Conservation (phyloP, 768 basidiomycete genomes). For the Pleurotus cornucopiae region DNA sequence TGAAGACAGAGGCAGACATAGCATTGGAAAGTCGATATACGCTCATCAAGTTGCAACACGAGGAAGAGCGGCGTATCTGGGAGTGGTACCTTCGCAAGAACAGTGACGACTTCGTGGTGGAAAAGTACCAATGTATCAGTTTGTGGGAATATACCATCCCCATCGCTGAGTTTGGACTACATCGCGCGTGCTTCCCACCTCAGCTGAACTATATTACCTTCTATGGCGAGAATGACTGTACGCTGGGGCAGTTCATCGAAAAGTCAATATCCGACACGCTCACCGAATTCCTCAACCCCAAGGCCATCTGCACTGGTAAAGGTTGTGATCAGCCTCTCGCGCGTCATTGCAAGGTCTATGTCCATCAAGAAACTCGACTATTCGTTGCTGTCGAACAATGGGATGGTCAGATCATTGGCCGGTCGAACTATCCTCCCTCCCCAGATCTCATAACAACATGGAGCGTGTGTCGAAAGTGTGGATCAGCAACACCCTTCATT, state of each 20-base stretch:
- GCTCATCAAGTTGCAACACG: slow-evolving; percentile 73
- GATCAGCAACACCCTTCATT: slow-evolving; percentile 80
- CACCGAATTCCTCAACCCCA: slow-evolving; percentile 66
- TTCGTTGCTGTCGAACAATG: slow-evolving; percentile 87
- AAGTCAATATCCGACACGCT: slow-evolving; percentile 66
- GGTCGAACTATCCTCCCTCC: slow-evolving; percentile 46
- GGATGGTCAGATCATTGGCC: slow-evolving; percentile 71
- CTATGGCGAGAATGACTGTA: slow-evolving; percentile 90
- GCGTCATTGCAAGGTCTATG: slow-evolving; percentile 85
- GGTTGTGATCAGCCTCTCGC: slow-evolving; percentile 78
- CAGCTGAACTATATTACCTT: slow-evolving; percentile 72
- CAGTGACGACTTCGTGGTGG: slow-evolving; percentile 80
- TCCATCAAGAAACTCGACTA: slow-evolving; percentile 82
- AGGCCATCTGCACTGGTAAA: slow-evolving; percentile 77
- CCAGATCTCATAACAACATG: slow-evolving; percentile 86
- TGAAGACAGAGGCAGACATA: slow-evolving; percentile 70
- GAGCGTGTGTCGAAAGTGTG: slow-evolving; percentile 81
- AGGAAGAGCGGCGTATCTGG: slow-evolving; percentile 88
- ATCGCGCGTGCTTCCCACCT: slow-evolving; percentile 78
- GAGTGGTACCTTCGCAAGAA: slow-evolving; percentile 93
- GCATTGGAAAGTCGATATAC: slow-evolving; percentile 67
- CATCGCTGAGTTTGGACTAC: slow-evolving; percentile 57
- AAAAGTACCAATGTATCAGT: slow-evolving; percentile 88
- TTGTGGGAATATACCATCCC: slow-evolving; percentile 81
- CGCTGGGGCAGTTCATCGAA: slow-evolving; percentile 92